These are phyloP conservation scores for Sporothrix pseudoabietina DNA, from an alignment of 2,329 filamentous ascomycete genomes.

Conservation along the genomic window DNA sequence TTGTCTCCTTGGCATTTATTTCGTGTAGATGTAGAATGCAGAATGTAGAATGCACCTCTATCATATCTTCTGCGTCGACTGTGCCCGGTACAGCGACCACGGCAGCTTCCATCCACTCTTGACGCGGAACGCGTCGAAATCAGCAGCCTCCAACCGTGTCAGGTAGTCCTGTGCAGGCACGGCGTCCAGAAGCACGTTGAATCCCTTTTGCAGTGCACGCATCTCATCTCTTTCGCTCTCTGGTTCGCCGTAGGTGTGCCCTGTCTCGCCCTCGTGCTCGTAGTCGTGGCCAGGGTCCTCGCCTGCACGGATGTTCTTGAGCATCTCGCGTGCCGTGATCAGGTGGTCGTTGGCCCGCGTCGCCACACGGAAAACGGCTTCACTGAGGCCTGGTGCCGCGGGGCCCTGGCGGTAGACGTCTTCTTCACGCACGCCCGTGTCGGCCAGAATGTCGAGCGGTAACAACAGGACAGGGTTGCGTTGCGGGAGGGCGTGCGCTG, in stretches of 20 bases:
- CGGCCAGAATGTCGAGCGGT: slow-evolving; percentile 86
- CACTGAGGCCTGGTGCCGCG: slow-evolving; percentile 75
- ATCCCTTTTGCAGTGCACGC: slow-evolving; percentile 60
- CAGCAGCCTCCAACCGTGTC: slow-evolving; percentile 70
- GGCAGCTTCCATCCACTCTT: slow-evolving; percentile 78
- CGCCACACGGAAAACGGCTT: slow-evolving; percentile 89
- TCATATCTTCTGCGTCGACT: slow-evolving; percentile 54
- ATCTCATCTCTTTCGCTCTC: slow-evolving; percentile 46
- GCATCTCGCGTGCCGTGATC: slow-evolving; percentile 90
- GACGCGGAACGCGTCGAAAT: slow-evolving; percentile 80
- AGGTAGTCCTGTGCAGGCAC: slow-evolving; percentile 79
- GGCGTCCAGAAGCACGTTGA: slow-evolving; percentile 79
- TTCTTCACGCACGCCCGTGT: slow-evolving; percentile 79
- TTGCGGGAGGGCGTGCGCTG: slow-evolving; percentile 45
- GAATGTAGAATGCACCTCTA: neutral
- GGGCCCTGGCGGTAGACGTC: slow-evolving; percentile 82
- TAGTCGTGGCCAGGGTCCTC: slow-evolving; percentile 80
- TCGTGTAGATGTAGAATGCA: neutral
- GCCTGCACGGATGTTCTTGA: slow-evolving; percentile 75
- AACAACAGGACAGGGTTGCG: slow-evolving; percentile 65
- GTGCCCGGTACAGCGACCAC: slow-evolving; percentile 66
- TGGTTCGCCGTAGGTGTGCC: slow-evolving; percentile 54
- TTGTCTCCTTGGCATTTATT: neutral
- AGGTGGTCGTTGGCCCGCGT: slow-evolving; percentile 94
- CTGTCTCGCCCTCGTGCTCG: slow-evolving; percentile 80